Evolutionary conservation across 805 yeast genomes (phyloP).

Genomic region (Candida maesae): DNA sequence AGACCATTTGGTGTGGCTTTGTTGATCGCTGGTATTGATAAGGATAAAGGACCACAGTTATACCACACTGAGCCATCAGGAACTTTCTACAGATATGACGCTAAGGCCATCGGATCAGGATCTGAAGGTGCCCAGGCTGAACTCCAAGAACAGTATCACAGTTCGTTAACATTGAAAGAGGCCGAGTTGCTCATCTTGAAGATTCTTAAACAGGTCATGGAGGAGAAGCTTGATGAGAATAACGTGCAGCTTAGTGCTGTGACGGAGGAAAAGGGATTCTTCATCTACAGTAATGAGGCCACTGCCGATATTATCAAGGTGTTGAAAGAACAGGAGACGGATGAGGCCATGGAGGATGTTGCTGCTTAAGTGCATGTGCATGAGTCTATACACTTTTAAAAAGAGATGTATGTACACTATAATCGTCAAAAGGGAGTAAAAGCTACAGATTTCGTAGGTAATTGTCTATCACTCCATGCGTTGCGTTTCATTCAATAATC

Average conservation of each 20-base stretch:
- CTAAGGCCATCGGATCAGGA: conserved; percentile 98
- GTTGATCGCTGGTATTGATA: conserved; percentile 90
- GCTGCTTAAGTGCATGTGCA: not conserved
- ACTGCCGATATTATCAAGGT: conserved; percentile 77
- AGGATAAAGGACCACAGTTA: conserved; percentile 91
- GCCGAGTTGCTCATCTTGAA: conserved; percentile 89
- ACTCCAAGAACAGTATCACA: conserved; percentile 93
- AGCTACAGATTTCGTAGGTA: too few relatives aligned
- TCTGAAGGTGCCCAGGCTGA: conserved; percentile 99
- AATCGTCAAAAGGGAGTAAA: too few relatives aligned
- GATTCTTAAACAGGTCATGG: conserved; percentile 97
- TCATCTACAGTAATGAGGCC: conserved; percentile 76
- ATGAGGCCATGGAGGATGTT: conserved; percentile 29
- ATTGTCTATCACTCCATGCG: too few relatives aligned
- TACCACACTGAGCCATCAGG: conserved; percentile 99
- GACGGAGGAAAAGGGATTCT: conserved; percentile 81
- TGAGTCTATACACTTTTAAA: too few relatives aligned
- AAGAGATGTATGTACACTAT: not conserved
- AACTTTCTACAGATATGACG: conserved; percentile 95
- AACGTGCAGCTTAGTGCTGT: conserved; percentile 95
- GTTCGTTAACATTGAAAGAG: conserved; percentile 83
- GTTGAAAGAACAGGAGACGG: conserved; percentile 66
- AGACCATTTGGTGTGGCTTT: conserved; percentile 99
- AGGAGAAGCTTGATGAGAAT: conserved; percentile 91
- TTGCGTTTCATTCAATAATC: too few relatives aligned